phyloP scores from a whole-genome alignment of 441 rosid species.

The Brassica hybrid region DNA sequence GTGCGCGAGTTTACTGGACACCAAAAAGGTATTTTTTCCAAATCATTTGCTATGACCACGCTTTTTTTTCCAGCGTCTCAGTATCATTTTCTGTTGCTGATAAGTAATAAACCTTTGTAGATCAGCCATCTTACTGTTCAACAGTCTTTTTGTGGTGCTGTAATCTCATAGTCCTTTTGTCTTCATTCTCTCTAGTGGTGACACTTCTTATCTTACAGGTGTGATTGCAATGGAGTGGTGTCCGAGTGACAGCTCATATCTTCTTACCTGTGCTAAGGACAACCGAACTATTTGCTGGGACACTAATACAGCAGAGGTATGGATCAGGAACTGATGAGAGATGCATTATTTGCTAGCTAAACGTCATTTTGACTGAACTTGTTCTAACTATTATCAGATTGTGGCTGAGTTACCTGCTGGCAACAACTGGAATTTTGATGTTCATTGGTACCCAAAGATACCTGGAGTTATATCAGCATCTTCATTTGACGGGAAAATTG shows the following conservation, averaged over 20 bases:
- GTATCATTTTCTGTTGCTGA: not conserved
- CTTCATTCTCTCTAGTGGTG: conserved; percentile 19
- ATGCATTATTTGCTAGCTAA: conserved; percentile 13
- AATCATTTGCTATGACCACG: conserved; percentile 5
- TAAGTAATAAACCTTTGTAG: conserved; percentile 9
- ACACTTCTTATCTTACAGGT: too few species aligned
- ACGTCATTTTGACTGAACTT: conserved; percentile 21
- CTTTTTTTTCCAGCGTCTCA: not conserved
- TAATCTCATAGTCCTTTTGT: conserved; percentile 23
- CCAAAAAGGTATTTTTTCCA: conserved; percentile 67
- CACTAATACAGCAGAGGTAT: too few species aligned
- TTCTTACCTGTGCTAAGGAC: too few species aligned
- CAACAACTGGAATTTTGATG: conserved; percentile 97
- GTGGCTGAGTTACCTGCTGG: conserved; percentile 94
- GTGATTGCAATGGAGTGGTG: too few species aligned
- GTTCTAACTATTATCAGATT: conserved; percentile 56
- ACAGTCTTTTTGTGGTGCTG: conserved; percentile 7
- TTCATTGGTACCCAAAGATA: conserved; percentile 99
- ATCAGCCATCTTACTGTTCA: conserved; percentile 10
- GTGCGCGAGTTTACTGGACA: conserved; percentile 57
- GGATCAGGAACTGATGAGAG: not conserved
- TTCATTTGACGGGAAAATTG: conserved; percentile 97
- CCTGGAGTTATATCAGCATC: conserved; percentile 97
- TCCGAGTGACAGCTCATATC: too few species aligned
- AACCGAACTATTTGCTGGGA: too few species aligned